These are phyloP conservation scores for Phoenix dactylifera DNA, from an alignment of 176 grass and related monocot genomes.

Conservation along the genomic window DNA sequence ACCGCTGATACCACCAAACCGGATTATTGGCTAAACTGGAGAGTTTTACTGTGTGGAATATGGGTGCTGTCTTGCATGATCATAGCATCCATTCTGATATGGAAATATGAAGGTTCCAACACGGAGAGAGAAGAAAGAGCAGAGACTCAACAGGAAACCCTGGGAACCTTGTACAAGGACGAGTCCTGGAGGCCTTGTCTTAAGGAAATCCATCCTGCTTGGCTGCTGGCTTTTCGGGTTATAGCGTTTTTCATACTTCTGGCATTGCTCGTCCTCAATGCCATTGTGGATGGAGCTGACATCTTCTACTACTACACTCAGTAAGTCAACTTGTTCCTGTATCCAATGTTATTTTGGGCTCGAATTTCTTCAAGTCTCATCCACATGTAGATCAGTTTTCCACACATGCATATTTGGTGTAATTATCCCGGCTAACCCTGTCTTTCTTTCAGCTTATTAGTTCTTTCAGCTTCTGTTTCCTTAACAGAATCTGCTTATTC, in stretches of 20 bases:
- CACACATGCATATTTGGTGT: too few relatives aligned
- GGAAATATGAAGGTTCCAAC: constrained; percentile 14
- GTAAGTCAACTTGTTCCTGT: constrained; percentile 31
- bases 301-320: constrained; percentile 91
- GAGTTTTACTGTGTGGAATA: constrained; percentile 6
- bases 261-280: constrained; percentile 51
- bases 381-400: too few relatives aligned
- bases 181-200: constrained; percentile 79
- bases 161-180: constrained; percentile 46
- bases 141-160: constrained; percentile 5
- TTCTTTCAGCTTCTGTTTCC: too few relatives aligned
- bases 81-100: constrained; percentile 9
- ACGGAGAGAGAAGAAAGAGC: background rate
- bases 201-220: constrained; percentile 65
- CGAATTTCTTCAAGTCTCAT: too few relatives aligned
- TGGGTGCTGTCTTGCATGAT: constrained; percentile 16
- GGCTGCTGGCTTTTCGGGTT: constrained; percentile 61
- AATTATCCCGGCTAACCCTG: too few relatives aligned
- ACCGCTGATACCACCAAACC: background rate
- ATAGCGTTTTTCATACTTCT: constrained; percentile 63
- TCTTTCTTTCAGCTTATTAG: too few relatives aligned
- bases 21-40: constrained; percentile 20
- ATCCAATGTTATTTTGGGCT: too few relatives aligned
- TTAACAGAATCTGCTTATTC: too few relatives aligned
- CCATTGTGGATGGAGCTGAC: constrained; percentile 58